These are phyloP conservation scores for Podila verticillata DNA, from an alignment of 192 early-diverging fungal species.

Conservation along the genomic window DNA sequence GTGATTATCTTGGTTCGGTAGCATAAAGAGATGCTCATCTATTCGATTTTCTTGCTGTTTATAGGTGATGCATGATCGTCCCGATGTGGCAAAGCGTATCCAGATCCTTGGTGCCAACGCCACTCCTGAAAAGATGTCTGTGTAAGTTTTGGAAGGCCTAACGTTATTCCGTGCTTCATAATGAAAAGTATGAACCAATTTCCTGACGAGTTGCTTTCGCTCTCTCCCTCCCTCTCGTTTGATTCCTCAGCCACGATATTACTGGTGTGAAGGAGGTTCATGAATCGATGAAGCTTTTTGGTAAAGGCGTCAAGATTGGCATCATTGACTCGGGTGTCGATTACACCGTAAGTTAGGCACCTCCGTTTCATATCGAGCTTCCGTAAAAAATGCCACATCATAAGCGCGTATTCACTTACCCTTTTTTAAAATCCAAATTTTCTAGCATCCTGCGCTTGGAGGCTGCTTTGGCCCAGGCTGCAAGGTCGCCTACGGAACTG, in stretches of 20 bases:
- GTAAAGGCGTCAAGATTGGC: slow-evolving; percentile 60
- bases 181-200: background rate
- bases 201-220: no score
- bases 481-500: slow-evolving; percentile 67
- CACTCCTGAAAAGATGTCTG: background rate
- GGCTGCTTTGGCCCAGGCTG: slow-evolving; percentile 73
- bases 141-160: slow-evolving; percentile 8
- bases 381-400: no score
- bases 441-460: slow-evolving; percentile 71
- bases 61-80: slow-evolving; percentile 44
- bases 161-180: background rate
- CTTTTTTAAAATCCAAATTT: background rate
- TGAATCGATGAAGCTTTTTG: slow-evolving; percentile 42
- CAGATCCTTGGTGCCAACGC: background rate
- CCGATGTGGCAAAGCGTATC: slow-evolving; percentile 3
- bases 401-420: background rate
- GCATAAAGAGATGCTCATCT: background rate
- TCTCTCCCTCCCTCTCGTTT: background rate
- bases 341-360: slow-evolving; percentile 16
- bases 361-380: no score
- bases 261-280: slow-evolving; percentile 56
- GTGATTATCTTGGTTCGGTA: background rate
- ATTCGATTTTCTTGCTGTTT: background rate
- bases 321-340: slow-evolving; percentile 70
- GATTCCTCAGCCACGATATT: slow-evolving; percentile 37